Conservation (phyloP, 768 basidiomycete species). For the Vishniacozyma victoriae region DNA sequence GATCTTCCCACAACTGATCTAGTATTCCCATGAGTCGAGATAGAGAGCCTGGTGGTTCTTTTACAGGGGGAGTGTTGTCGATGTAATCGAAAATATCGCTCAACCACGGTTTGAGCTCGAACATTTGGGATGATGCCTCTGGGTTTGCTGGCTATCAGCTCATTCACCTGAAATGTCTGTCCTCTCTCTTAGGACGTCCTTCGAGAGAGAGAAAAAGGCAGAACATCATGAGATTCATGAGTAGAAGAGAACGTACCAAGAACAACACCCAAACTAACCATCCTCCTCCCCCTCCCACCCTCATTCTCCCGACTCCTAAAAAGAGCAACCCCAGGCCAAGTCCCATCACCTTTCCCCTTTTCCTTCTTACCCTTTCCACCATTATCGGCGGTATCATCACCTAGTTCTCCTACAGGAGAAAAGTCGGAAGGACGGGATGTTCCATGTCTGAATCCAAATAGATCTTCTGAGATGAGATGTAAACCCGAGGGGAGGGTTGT, state of each 20-base stretch:
- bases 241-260: constrained; percentile 20
- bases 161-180: no score
- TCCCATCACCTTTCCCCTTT: background rate
- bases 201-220: no score
- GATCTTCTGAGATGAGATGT: constrained; percentile 32
- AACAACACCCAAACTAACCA: constrained; percentile 41
- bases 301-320: constrained; percentile 8
- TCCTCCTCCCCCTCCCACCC: constrained; percentile 34
- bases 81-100: no score
- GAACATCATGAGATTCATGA: no score
- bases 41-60: no score
- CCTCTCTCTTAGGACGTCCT: no score
- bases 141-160: no score
- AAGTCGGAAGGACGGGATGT: constrained; percentile 14
- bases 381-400: background rate
- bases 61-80: no score
- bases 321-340: background rate
- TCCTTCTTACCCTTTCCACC: background rate
- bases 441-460: constrained; percentile 29
- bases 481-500: constrained; percentile 38
- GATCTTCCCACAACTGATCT: no score
- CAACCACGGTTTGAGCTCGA: no score
- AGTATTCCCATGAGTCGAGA: no score
- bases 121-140: no score
- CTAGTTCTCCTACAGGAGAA: constrained; percentile 27